Evolutionary conservation across 2,329 filamentous ascomycete species (phyloP), one percentile per base, ranked within the genome.

Genomic region (Xylaria sp.): DNA sequence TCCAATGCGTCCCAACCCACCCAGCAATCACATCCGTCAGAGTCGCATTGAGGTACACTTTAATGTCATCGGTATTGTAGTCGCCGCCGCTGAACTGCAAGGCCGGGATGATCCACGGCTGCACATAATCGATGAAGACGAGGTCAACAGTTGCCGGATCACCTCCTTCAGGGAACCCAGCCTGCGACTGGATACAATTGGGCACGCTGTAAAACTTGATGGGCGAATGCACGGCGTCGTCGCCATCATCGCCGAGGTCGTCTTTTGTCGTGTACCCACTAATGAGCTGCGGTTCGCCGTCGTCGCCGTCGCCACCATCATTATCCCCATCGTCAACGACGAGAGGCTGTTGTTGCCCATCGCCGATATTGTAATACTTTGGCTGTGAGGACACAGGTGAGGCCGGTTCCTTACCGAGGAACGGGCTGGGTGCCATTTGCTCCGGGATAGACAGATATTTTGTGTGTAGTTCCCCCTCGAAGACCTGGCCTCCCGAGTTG

Each of bases 91-190:
- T 82, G 70, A 88, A 85, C 73, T 90, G 89, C 70, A 97, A 83
- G 2, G 94, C 94, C 12, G 91, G 82, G 20, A 97, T 80, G 48
- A 98, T 83, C 87, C 92, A 97, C 10, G 90, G 90, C 80, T 96
- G 88, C 44, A 98, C 90, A 79, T 98, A 99, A 78, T 97, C 94
- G 67, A 97, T 88, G 78, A 97, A 99, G 15, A 98, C 90, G 8
- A 99, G 79, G 79, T 98, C 95, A 0, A 99, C 94, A 0, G 81
- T 90, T 62, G 92, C 88, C 0, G 93, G 92, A 18, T 88, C 83
- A 6, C 78, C 77, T 0, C 79, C 82, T 23, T 81, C 75, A 0
- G 90, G 86, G 74, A 97, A 92, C 1, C 81, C 84, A 73, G 92
- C 86, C 67, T 88, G 82, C 0, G 91, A 84, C 78, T 95, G 91